Conservation (phyloP, 2,329 filamentous ascomycete genomes). For the Biscogniauxia sp. region DNA sequence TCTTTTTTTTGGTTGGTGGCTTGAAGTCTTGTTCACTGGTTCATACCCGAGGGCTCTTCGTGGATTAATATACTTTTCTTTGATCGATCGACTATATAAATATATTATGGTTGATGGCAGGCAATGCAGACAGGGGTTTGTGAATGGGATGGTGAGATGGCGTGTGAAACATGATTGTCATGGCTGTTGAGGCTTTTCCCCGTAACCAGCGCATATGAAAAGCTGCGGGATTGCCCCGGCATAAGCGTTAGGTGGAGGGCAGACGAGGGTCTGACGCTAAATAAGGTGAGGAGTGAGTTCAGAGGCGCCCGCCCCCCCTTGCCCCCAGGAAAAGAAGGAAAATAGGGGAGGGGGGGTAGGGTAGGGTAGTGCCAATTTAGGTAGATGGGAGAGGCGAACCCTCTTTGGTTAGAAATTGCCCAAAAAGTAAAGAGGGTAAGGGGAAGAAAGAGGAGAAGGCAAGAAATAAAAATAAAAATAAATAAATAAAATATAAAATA, state of each 20-base stretch:
- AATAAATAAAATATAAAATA: too few species aligned
- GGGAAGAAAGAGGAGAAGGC: constrained; percentile 12
- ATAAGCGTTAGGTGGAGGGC: constrained; percentile 9
- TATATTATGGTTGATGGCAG: not conserved
- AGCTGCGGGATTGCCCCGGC: not conserved
- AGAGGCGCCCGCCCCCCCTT: constrained; percentile 3
- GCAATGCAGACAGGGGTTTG: not conserved
- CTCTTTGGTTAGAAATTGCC: not conserved
- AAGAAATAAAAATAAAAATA: constrained; percentile 5
- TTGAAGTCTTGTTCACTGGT: not conserved
- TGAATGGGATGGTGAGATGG: not conserved
- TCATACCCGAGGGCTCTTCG: not conserved
- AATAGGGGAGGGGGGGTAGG: too few species aligned
- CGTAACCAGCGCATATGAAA: not conserved
- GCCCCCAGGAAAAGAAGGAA: constrained; percentile 18
- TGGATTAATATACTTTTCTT: not conserved
- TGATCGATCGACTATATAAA: not conserved
- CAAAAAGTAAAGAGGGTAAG: constrained; percentile 2
- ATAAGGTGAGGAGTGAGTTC: constrained; percentile 10
- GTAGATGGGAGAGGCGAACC: constrained; percentile 9
- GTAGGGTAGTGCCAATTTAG: not conserved
- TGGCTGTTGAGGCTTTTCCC: not conserved
- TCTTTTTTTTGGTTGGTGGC: not conserved
- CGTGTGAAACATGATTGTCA: not conserved
- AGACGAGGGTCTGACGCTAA: constrained; percentile 5